Conservation (phyloP, 805 yeast species). For the Kodamaea laetipori region DNA sequence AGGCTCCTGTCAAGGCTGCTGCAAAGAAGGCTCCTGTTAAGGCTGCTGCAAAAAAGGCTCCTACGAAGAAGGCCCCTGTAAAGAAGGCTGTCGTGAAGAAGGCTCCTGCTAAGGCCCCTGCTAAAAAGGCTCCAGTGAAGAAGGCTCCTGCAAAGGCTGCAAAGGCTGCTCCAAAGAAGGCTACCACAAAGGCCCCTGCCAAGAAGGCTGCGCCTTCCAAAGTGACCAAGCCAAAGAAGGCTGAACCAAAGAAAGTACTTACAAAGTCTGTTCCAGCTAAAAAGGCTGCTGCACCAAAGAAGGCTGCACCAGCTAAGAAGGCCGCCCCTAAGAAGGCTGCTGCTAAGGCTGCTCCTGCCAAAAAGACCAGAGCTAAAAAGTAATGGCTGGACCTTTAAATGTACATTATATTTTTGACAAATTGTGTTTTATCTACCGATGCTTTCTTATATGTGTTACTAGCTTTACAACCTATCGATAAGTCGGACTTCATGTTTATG, state of each 20-base stretch:
- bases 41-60: constrained; percentile 17
- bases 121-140: constrained; percentile 23
- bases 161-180: constrained; percentile 20
- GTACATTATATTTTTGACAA: constrained; percentile 3
- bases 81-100: constrained; percentile 17
- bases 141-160: constrained; percentile 14
- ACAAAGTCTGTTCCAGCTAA: constrained; percentile 15
- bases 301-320: background rate
- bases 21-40: constrained; percentile 23
- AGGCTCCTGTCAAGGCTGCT: constrained; percentile 16
- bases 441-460: constrained; percentile 7
- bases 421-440: constrained; percentile 4
- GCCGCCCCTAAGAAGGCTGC: constrained; percentile 17
- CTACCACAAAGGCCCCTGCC: constrained; percentile 29
- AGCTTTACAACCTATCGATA: constrained; percentile 1
- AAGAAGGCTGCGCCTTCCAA: constrained; percentile 12
- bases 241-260: constrained; percentile 19
- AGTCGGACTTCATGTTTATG: background rate
- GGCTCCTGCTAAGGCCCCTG: constrained; percentile 18
- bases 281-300: constrained; percentile 17
- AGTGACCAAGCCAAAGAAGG: constrained; percentile 4
- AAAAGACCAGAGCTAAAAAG: constrained; percentile 14
- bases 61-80: constrained; percentile 20
- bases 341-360: constrained; percentile 16
- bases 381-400: constrained; percentile 10